Evolutionary conservation across 805 yeast genomes (phyloP).

Genomic region (Priceomyces medius): DNA sequence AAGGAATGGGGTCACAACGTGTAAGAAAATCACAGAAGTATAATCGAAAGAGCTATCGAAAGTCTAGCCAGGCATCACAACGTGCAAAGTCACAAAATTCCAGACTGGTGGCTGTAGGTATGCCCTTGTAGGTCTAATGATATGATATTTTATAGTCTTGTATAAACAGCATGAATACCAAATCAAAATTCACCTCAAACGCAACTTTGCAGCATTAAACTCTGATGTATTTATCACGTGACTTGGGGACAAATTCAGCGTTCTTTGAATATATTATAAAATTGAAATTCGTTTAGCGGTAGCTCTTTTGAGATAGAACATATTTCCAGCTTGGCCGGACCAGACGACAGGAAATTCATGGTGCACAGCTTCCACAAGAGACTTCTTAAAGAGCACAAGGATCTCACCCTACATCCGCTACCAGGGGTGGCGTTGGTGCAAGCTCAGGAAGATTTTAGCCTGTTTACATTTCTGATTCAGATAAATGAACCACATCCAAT

Average conservation of each 20-base stretch:
- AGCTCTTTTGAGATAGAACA: too few relatives aligned
- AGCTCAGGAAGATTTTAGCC: constrained; percentile 16
- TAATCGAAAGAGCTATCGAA: neutral
- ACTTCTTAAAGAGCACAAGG: constrained; percentile 27
- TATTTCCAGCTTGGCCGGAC: too few relatives aligned
- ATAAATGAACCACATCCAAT: constrained; percentile 11
- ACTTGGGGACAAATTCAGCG: too few relatives aligned
- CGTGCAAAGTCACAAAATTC: neutral
- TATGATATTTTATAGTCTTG: neutral
- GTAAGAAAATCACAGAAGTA: neutral
- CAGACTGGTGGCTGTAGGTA: constrained; percentile 1
- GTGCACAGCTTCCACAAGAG: constrained; percentile 29
- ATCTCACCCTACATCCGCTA: constrained; percentile 11
- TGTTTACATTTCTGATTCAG: constrained; percentile 22
- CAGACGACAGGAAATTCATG: constrained; percentile 1
- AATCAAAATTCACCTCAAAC: too few relatives aligned
- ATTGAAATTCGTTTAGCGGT: too few relatives aligned
- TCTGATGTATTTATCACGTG: too few relatives aligned
- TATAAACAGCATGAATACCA: too few relatives aligned
- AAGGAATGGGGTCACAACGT: constrained; percentile 1
- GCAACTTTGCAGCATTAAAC: too few relatives aligned
- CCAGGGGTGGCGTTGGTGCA: constrained; percentile 25
- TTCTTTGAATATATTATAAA: too few relatives aligned
- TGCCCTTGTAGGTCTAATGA: constrained; percentile 6
- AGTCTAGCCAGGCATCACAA: constrained; percentile 3